Evolutionary conservation across 306 rosid species (phyloP), one percentile per base, ranked within the genome.

Genomic region (Castanea sativa): DNA sequence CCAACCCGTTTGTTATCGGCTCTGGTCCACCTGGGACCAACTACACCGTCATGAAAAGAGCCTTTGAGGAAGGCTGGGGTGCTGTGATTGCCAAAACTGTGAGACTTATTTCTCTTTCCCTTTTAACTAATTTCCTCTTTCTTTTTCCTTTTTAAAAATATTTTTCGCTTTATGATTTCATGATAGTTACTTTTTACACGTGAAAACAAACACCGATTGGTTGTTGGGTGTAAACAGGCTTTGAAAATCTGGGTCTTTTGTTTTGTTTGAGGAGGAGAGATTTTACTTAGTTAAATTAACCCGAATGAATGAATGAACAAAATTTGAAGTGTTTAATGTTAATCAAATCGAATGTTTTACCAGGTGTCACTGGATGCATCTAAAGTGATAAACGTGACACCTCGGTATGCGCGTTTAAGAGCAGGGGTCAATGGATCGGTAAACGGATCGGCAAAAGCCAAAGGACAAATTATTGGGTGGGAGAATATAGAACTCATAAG

Each of bases 21-120:
- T 95, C 99, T 64, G 99, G 98, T 78, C 99, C 98, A 15, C 99
- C 99, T 0, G 99, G 98, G 6, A 95, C 99, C n/a, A 95, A 95
- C 81, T 95, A 95, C 76, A 95, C 98, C 43, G 99, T 95, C 71
- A 95, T 95, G 99, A 95, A 95, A 73, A 91, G 92, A 75, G 98
- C 99, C 65, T 95, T 95, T 75, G 99, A 95, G 78, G 99, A 95
- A 88, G 99, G 99, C 1, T 95, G 99, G 99, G 99, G 99, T 19
- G 98, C 92, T 64, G 98, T 95, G 80, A 95, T 95, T 76, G 99
- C 98, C 30, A 95, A 95, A 82, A 95, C 99, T 89, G 99, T 95
- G 84, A 85, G 96, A 60, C 58, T 64, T 76, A 29, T 25, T 25
- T 25, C 8, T 55, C 41, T 58, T 52, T 53, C 4, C 21, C 5